Conservation (phyloP, 208 protist genomes). For the Novymonas esmeraldas region DNA sequence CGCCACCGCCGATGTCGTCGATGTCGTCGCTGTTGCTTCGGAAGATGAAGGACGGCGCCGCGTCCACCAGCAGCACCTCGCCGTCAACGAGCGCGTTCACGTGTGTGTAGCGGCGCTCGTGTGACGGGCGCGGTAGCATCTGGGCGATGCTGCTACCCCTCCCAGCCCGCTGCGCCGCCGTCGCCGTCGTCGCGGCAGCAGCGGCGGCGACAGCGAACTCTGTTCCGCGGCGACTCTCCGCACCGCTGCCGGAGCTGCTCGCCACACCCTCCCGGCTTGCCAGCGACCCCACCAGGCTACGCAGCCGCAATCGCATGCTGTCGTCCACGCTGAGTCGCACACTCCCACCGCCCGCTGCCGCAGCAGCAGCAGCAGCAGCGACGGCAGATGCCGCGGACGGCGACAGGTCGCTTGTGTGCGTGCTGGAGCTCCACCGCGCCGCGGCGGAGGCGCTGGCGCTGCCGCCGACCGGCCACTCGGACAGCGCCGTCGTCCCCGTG, state of each 20-base stretch:
- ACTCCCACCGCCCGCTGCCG: neutral
- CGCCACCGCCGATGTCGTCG: no score
- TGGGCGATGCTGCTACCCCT: neutral
- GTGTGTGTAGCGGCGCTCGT: neutral
- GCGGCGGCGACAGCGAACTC: no score
- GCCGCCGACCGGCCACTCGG: slow-evolving; percentile 1
- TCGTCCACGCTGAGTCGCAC: neutral
- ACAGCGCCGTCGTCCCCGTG: neutral
- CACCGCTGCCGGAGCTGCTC: no score
- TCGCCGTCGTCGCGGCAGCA: neutral
- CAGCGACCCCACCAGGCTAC: neutral
- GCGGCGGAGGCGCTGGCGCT: neutral
- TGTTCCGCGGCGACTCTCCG: no score
- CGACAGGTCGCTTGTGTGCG: neutral
- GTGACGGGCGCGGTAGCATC: neutral
- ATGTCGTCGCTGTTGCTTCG: no score
- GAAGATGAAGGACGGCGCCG: neutral
- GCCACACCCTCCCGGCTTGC: neutral
- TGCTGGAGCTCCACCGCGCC: slow-evolving; percentile 1
- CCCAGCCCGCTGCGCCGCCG: no score
- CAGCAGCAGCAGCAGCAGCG: neutral
- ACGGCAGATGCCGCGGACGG: neutral
- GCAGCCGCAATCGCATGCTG: neutral
- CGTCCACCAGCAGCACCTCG: neutral
- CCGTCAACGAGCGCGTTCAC: neutral